phyloP scores from a whole-genome alignment of 495 filamentous ascomycete species.

The Aspergillus asperescens region DNA sequence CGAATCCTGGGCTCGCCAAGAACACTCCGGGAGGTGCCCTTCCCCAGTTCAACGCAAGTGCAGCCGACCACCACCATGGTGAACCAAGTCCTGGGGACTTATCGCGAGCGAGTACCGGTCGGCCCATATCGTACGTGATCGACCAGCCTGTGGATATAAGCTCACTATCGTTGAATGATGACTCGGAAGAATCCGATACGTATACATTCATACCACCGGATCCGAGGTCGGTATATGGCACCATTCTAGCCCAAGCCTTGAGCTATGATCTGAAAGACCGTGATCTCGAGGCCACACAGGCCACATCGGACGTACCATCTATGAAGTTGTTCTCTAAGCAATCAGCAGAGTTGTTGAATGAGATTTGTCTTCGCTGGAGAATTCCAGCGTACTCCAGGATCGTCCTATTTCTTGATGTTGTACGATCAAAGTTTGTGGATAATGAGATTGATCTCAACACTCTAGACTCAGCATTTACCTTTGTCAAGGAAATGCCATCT shows the following conservation, averaged over 20 bases:
- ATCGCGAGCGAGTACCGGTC: constrained; percentile 49
- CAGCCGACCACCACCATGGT: constrained; percentile 31
- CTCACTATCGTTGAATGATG: constrained; percentile 55
- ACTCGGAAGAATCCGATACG: constrained; percentile 46
- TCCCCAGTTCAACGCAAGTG: constrained; percentile 46
- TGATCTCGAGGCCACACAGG: constrained; percentile 48
- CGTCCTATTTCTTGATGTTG: constrained; percentile 78
- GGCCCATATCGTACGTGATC: constrained; percentile 56
- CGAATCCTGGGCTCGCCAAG: constrained; percentile 81
- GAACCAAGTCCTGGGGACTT: constrained; percentile 56
- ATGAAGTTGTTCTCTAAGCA: constrained; percentile 71
- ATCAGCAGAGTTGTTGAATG: constrained; percentile 75
- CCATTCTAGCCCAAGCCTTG: constrained; percentile 68
- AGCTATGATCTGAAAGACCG: constrained; percentile 60
- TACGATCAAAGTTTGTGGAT: constrained; percentile 77
- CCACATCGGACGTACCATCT: constrained; percentile 48
- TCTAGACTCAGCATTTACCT: constrained; percentile 75
- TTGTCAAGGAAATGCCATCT: constrained; percentile 63
- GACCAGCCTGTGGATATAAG: constrained; percentile 77
- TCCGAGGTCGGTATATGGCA: constrained; percentile 72
- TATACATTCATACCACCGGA: constrained; percentile 91
- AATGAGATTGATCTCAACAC: constrained; percentile 76
- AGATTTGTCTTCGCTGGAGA: constrained; percentile 84
- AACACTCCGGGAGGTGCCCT: constrained; percentile 46
- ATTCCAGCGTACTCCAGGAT: constrained; percentile 78